Evolutionary conservation across 108 stramenopile species (phyloP).

Genomic region (Hondaea fermentalgiana): DNA sequence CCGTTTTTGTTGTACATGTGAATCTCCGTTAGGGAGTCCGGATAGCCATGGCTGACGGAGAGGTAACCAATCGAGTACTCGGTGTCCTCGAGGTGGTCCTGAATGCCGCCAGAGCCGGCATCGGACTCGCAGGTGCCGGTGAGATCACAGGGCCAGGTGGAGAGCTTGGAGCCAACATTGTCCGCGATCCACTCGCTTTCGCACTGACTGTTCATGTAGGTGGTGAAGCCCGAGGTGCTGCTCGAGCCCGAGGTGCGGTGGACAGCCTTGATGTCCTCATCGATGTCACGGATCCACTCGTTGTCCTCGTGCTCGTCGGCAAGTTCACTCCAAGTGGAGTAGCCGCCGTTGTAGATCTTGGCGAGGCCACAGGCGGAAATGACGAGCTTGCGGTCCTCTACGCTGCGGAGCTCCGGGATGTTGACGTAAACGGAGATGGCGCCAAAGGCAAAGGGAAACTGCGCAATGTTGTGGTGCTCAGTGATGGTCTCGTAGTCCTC

Average conservation of each 20-base stretch:
- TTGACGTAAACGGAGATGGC: slow-evolving; percentile 68
- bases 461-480: slow-evolving; percentile 44
- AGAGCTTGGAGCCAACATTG: slow-evolving; percentile 35
- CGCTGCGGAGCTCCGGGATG: slow-evolving; percentile 31
- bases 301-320: not conserved
- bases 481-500: slow-evolving; percentile 22
- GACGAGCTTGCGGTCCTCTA: slow-evolving; percentile 37
- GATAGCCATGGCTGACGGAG: slow-evolving; percentile 66
- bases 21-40: slow-evolving; percentile 59
- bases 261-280: slow-evolving; percentile 52
- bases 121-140: slow-evolving; percentile 32
- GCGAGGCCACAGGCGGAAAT: slow-evolving; percentile 64
- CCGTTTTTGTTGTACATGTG: slow-evolving; percentile 57
- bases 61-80: slow-evolving; percentile 69
- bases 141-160: slow-evolving; percentile 50
- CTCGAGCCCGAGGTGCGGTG: slow-evolving; percentile 61
- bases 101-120: slow-evolving; percentile 63
- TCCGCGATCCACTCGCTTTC: slow-evolving; percentile 57
- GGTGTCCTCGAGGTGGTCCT: slow-evolving; percentile 49
- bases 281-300: not conserved
- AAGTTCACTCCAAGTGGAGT: slow-evolving; percentile 55
- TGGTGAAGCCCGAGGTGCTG: slow-evolving; percentile 56
- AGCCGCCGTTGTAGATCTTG: slow-evolving; percentile 59
- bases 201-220: slow-evolving; percentile 44
- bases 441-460: slow-evolving; percentile 64